A percentile compares a stretch with the other conserved stretches of the same genome.
phyloP scores from a whole-genome alignment of 2,329 filamentous ascomycete genomes.

The Aspergillus caelatus region DNA sequence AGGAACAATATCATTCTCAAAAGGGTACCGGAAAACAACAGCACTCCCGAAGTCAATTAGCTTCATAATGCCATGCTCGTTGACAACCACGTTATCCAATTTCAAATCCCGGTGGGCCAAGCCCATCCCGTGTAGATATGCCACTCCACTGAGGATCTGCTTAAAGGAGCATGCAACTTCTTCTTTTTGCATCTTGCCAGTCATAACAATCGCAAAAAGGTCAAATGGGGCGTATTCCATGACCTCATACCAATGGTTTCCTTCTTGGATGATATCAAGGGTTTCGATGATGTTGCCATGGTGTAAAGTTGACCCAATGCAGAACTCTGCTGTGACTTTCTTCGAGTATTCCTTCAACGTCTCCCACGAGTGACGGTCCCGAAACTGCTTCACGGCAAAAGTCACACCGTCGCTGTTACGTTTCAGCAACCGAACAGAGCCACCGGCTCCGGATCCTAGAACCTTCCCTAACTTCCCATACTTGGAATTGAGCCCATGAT shows the following conservation, averaged over 20 bases:
- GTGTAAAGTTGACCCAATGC: slow-evolving; percentile 93
- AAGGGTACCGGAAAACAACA: slow-evolving; percentile 95
- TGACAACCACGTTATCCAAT: slow-evolving; percentile 96
- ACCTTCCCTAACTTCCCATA: slow-evolving; percentile 97
- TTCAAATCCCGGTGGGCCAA: slow-evolving; percentile 94
- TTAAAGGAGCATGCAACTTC: slow-evolving; percentile 90
- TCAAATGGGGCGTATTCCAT: slow-evolving; percentile 99
- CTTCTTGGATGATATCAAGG: slow-evolving; percentile 93
- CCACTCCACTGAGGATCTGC: slow-evolving; percentile 92
- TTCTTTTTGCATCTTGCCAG: slow-evolving; percentile 90
- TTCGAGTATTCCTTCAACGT: slow-evolving; percentile 95
- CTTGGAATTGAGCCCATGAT: slow-evolving; percentile 85
- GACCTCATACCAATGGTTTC: slow-evolving; percentile 93
- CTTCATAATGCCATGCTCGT: slow-evolving; percentile 96
- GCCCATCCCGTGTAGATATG: slow-evolving; percentile 92
- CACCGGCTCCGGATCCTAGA: slow-evolving; percentile 88
- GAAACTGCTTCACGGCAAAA: slow-evolving; percentile 97
- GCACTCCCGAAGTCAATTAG: slow-evolving; percentile 98
- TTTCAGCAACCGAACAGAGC: slow-evolving; percentile 92
- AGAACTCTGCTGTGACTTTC: slow-evolving; percentile 97
- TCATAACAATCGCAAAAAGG: slow-evolving; percentile 98
- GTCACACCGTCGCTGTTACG: slow-evolving; percentile 88
- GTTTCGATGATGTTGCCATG: slow-evolving; percentile 99
- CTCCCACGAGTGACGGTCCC: slow-evolving; percentile 88
- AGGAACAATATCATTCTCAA: slow-evolving; percentile 83